Conservation (phyloP, 177 flowering plant genomes). For the Vitis hybrid region DNA sequence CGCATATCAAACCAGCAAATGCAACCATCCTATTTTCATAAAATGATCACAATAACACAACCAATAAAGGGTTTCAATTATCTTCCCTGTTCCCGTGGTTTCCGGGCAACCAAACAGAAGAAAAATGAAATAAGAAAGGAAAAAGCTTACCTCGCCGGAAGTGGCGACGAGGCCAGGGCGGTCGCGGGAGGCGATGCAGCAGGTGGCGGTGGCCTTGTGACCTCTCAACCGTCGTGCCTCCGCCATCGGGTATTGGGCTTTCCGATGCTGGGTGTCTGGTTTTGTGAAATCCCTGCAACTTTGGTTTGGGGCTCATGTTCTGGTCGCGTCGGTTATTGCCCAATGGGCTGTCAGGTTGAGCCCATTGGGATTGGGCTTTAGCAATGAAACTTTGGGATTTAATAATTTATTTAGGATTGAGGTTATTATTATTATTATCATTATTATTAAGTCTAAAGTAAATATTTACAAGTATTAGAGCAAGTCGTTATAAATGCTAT, state of each 20-base stretch:
- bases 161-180: constrained; percentile 73
- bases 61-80: neutral
- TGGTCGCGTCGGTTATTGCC: too few species aligned
- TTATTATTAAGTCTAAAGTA: too few species aligned
- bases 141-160: constrained; percentile 64
- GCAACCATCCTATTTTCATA: constrained; percentile 76
- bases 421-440: too few species aligned
- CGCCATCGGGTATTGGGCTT: constrained; percentile 11
- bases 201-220: constrained; percentile 70
- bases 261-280: too few species aligned
- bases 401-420: too few species aligned
- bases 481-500: too few species aligned
- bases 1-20: constrained; percentile 92
- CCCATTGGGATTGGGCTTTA: too few species aligned
- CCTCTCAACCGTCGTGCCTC: constrained; percentile 70
- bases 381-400: too few species aligned
- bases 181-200: constrained; percentile 74
- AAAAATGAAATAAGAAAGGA: neutral
- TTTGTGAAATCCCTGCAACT: neutral
- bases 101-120: neutral
- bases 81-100: neutral
- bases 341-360: too few species aligned
- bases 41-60: neutral
- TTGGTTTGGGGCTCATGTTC: neutral
- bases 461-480: too few species aligned